Conservation (phyloP, 495 filamentous ascomycete genomes). For the Podospora australis region DNA sequence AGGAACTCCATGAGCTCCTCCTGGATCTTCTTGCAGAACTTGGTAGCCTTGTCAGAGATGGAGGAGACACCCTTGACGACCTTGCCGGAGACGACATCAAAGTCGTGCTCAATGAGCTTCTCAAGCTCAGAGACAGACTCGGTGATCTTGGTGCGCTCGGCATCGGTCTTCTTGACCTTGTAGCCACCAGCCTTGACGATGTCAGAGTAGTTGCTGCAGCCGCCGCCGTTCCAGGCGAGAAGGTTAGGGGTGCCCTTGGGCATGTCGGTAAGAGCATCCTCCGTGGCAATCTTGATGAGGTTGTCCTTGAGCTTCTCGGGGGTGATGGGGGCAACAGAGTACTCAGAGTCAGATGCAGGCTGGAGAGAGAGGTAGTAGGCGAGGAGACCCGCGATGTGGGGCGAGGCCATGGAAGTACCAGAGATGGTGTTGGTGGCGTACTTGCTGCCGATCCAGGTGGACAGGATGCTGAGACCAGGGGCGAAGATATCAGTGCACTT, state of each 20-base stretch:
- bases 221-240: slow-evolving; percentile 98
- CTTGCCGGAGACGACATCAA: slow-evolving; percentile 48
- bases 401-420: slow-evolving; percentile 98
- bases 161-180: slow-evolving; percentile 31
- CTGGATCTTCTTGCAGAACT: slow-evolving; percentile 48
- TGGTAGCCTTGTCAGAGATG: slow-evolving; percentile 41
- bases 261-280: slow-evolving; percentile 73
- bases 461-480: slow-evolving; percentile 91
- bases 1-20: slow-evolving; percentile 58
- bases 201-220: slow-evolving; percentile 78
- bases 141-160: slow-evolving; percentile 18
- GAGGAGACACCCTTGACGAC: slow-evolving; percentile 42
- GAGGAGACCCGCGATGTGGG: slow-evolving; percentile 91
- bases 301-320: slow-evolving; percentile 90
- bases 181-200: slow-evolving; percentile 71
- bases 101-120: slow-evolving; percentile 54
- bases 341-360: slow-evolving; percentile 80
- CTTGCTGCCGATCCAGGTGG: slow-evolving; percentile 96
- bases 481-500: slow-evolving; percentile 99
- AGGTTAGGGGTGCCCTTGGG: slow-evolving; percentile 76
- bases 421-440: slow-evolving; percentile 96
- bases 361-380: slow-evolving; percentile 98
- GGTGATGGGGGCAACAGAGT: slow-evolving; percentile 79
- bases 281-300: slow-evolving; percentile 76
- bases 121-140: slow-evolving; percentile 46